Conservation (phyloP, 495 filamentous ascomycete genomes). For the Staphylotrichum tortipilum region DNA sequence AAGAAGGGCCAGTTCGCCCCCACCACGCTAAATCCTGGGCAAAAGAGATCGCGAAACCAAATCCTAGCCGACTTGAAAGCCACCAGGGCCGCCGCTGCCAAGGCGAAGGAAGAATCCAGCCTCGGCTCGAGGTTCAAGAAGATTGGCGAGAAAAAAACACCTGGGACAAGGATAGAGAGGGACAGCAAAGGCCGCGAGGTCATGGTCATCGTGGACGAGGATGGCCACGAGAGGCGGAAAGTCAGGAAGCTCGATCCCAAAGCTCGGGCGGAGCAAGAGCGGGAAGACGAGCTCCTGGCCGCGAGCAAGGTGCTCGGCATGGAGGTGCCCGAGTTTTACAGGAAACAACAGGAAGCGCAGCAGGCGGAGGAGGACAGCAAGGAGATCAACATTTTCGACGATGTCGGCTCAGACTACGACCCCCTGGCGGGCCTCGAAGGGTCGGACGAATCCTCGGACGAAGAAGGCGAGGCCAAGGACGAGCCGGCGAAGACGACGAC, state of each 20-base stretch:
- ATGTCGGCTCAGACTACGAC: conserved; percentile 77
- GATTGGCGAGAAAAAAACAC: conserved; percentile 57
- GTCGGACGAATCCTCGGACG: conserved; percentile 35
- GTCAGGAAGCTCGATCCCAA: conserved; percentile 47
- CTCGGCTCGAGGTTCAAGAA: conserved; percentile 77
- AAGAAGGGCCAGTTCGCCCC: conserved; percentile 73
- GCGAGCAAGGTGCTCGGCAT: conserved; percentile 68
- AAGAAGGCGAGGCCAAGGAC: conserved; percentile 17
- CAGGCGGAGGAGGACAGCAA: conserved; percentile 48
- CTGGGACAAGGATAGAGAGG: conserved; percentile 59
- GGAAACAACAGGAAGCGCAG: conserved; percentile 27
- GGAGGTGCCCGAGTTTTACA: conserved; percentile 60
- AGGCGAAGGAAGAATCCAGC: conserved; percentile 45
- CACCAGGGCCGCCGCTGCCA: conserved; percentile 54
- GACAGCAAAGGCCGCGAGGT: conserved; percentile 73
- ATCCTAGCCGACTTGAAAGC: conserved; percentile 77
- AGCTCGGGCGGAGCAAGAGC: conserved; percentile 26
- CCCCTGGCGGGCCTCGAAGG: conserved; percentile 66
- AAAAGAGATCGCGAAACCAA: conserved; percentile 70
- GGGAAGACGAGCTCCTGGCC: conserved; percentile 46
- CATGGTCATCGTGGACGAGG: conserved; percentile 73
- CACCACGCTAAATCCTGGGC: conserved; percentile 47
- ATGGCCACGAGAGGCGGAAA: conserved; percentile 84
- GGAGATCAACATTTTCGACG: conserved; percentile 75
- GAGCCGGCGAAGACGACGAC: conserved; percentile 6